A percentile compares a stretch with the other conserved stretches of the same genome.
These are phyloP conservation scores for Cyberlindnera maritima DNA, from an alignment of 805 yeast species.

Conservation along the genomic window DNA sequence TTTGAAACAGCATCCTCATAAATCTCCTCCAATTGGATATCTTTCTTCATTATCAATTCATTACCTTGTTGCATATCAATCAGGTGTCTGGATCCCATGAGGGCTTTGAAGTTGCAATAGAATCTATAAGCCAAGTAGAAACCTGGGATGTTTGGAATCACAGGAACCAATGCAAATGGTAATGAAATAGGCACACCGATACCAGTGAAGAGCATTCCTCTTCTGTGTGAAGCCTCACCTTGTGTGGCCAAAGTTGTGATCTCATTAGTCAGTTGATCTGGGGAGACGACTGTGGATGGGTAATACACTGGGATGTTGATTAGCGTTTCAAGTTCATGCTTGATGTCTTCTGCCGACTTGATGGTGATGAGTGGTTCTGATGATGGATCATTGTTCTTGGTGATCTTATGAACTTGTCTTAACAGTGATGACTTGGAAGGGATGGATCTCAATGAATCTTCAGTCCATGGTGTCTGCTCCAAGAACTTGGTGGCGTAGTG, in stretches of 20 bases:
- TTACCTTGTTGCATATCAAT: slow-evolving; percentile 47
- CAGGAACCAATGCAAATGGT: slow-evolving; percentile 78
- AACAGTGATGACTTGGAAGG: slow-evolving; percentile 66
- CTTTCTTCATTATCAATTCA: slow-evolving; percentile 36
- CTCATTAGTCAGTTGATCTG: slow-evolving; percentile 33
- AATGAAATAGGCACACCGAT: slow-evolving; percentile 71
- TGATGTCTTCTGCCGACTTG: slow-evolving; percentile 11
- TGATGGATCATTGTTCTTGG: neutral
- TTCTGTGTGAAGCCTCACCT: slow-evolving; percentile 53
- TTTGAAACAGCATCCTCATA: slow-evolving; percentile 10
- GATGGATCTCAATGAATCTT: slow-evolving; percentile 67
- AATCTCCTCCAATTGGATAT: slow-evolving; percentile 32
- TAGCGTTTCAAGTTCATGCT: slow-evolving; percentile 18
- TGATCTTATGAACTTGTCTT: slow-evolving; percentile 27
- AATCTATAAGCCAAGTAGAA: slow-evolving; percentile 78
- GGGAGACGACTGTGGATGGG: slow-evolving; percentile 40
- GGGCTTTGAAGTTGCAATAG: slow-evolving; percentile 82
- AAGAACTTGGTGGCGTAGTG: slow-evolving; percentile 48
- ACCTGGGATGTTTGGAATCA: slow-evolving; percentile 92
- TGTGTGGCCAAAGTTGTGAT: slow-evolving; percentile 39
- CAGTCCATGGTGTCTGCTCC: slow-evolving; percentile 74
- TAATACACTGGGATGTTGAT: slow-evolving; percentile 45
- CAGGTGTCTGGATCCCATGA: slow-evolving; percentile 69
- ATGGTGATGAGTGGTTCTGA: neutral
- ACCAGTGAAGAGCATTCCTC: slow-evolving; percentile 50